Conservation (phyloP, 1,139 yeast genomes). For the Suhomyces ambrosiae region DNA sequence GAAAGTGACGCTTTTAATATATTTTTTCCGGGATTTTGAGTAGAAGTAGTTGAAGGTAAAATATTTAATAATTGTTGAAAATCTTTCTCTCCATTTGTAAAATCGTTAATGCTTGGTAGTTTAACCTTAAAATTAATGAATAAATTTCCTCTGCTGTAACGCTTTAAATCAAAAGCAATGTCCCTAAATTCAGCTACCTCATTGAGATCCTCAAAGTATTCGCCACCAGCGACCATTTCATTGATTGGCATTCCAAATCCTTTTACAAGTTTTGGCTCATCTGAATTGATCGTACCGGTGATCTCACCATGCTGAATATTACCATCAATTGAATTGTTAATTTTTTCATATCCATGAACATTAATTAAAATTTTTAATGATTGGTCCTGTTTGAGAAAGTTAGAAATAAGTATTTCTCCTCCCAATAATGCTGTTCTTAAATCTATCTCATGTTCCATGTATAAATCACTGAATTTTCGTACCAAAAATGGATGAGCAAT, state of each 20-base stretch:
- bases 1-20: constrained; percentile 25
- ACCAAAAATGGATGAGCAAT: constrained; percentile 42
- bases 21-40: not conserved
- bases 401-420: constrained; percentile 46
- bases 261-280: constrained; percentile 48
- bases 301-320: constrained; percentile 48
- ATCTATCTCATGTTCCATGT: constrained; percentile 48
- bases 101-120: constrained; percentile 36
- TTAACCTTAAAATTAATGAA: constrained; percentile 45
- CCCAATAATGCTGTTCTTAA: constrained; percentile 58
- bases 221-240: constrained; percentile 35
- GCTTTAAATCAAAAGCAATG: constrained; percentile 23
- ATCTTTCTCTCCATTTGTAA: constrained; percentile 25
- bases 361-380: constrained; percentile 42
- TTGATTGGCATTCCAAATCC: constrained; percentile 69
- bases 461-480: constrained; percentile 52
- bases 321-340: constrained; percentile 26
- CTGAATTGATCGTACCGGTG: constrained; percentile 47
- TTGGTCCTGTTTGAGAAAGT: constrained; percentile 48
- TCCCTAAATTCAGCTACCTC: constrained; percentile 21
- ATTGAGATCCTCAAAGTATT: constrained; percentile 22
- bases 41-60: constrained; percentile 23
- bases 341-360: constrained; percentile 35
- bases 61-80: constrained; percentile 26
- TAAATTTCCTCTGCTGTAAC: constrained; percentile 39